Conservation (phyloP, 2,329 filamentous ascomycete genomes). For the Alternaria conjuncta region DNA sequence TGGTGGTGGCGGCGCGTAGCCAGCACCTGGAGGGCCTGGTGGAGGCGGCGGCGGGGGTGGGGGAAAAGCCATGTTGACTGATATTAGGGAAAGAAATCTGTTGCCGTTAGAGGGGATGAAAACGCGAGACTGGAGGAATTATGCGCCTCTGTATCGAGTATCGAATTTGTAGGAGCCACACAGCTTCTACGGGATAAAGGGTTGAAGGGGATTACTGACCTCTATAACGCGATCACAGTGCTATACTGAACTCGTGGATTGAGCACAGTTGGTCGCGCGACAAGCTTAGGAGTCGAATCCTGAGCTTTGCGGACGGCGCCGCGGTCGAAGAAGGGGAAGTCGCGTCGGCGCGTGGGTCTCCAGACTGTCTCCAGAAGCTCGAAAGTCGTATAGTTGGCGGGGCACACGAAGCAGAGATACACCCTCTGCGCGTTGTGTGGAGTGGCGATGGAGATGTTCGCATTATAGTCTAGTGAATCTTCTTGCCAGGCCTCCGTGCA, state of each 20-base stretch:
- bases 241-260: conserved; percentile 11
- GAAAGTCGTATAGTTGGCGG: conserved; percentile 17
- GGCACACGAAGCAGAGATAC: conserved; percentile 28
- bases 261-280: conserved; percentile 19
- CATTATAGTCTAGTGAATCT: conserved; percentile 1
- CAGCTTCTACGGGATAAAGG: background rate
- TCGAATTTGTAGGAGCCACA: background rate
- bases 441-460: conserved; percentile 28
- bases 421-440: conserved; percentile 38
- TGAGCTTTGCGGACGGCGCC: conserved; percentile 36
- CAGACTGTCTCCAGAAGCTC: conserved; percentile 14
- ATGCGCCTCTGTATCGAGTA: background rate
- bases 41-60: conserved; percentile 38
- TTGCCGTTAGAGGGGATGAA: conserved; percentile 2
- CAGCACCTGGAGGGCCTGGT: conserved; percentile 33
- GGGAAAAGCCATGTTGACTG: conserved; percentile 34
- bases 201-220: background rate
- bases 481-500: background rate
- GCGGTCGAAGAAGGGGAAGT: conserved; percentile 24
- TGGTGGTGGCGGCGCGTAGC: conserved; percentile 45
- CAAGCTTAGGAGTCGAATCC: conserved; percentile 30
- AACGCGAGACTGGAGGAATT: background rate
- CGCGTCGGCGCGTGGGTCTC: conserved; percentile 30
- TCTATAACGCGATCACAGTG: conserved; percentile 2
- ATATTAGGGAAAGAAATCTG: background rate